Percentiles rank a stretch among this genome's conserved stretches.
These are phyloP conservation scores for Fusarium sp. DNA, from an alignment of 2,329 filamentous ascomycete genomes.

Conservation along the genomic window DNA sequence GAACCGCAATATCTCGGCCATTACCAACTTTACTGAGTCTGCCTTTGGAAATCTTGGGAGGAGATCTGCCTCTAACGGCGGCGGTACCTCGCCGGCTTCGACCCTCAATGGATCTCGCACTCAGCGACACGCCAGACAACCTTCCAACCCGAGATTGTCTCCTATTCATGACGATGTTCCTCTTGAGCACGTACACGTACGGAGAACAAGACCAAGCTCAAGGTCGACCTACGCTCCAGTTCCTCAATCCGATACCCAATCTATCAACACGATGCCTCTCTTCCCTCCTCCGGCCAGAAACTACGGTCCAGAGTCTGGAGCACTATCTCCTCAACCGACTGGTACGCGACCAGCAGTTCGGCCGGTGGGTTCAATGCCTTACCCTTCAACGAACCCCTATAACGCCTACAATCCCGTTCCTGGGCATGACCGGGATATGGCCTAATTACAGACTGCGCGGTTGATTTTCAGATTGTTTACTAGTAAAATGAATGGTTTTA, in stretches of 20 bases:
- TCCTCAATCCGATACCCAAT: not conserved
- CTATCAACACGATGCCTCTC: not conserved
- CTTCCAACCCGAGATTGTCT: not conserved
- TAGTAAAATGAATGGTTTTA: not conserved
- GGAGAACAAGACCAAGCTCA: not conserved
- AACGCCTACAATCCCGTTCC: not conserved
- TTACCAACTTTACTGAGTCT: not conserved
- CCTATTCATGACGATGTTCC: not conserved
- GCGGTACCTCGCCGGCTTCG: not conserved
- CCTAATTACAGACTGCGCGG: not conserved
- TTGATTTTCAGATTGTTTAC: not conserved
- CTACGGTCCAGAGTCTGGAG: not conserved
- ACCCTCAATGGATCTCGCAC: not conserved
- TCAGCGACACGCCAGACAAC: not conserved
- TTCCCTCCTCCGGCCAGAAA: not conserved
- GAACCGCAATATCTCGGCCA: not conserved
- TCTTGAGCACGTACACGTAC: not conserved
- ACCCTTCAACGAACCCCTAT: not conserved
- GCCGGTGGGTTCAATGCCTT: not conserved
- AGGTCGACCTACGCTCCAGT: not conserved
- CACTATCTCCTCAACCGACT: not conserved
- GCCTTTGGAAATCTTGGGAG: not conserved
- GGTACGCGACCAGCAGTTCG: not conserved
- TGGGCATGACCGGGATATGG: not conserved
- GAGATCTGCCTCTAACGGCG: not conserved